Evolutionary conservation across 768 basidiomycete species (phyloP), one percentile per base, ranked within the genome.

Genomic region (Austroboletus festivus): DNA sequence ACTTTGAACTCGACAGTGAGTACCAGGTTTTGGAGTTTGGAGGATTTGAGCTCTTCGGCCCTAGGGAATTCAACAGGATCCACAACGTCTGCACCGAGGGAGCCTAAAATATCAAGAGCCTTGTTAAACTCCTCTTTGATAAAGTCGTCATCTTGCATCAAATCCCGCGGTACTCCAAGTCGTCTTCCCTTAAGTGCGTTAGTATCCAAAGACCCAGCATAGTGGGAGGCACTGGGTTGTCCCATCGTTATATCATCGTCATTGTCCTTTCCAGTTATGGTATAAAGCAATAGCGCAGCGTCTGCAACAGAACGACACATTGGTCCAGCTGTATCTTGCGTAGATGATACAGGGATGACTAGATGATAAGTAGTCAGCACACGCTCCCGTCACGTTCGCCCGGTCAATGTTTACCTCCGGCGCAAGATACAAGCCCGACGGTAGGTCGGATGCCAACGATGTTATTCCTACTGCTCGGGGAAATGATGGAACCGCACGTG

Each of bases 1-100:
- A 77, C 82, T 71, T 83, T 28, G 28, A 28, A 28, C 28, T 28
- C 28, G 5, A 28, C 28, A 23, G 73, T 63, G 13, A 82, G 55
- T 1, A 85, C 82, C 18, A 78, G 58, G 0, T 64, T 72, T 59
- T 85, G 82, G 47, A 80, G 73, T 8, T 72, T 69, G 1, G 76
- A 76, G 1, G 51, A 52, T 18, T 70, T 54, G 34, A 82, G 71
- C 46, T 80, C 81, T 1, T 74, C 69, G 0, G 76, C 74, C 26
- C 74, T 75, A 0, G 81, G 76, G 15, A 86, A 64, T 49, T 85
- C 80, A 1, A 81, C 79, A 1, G 82, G 81, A 56, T 86, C 83
- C 7, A 85, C 71, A 4, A 86, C 68, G 1, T 75, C 68, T 8
- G 76, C 76, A 15, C 76, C 78, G 4, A 76, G 64, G 2, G 51